Evolutionary conservation across 129 eudicot genomes (phyloP), one percentile per base, ranked within the genome.

Genomic region (Helichrysum umbraculigerum): DNA sequence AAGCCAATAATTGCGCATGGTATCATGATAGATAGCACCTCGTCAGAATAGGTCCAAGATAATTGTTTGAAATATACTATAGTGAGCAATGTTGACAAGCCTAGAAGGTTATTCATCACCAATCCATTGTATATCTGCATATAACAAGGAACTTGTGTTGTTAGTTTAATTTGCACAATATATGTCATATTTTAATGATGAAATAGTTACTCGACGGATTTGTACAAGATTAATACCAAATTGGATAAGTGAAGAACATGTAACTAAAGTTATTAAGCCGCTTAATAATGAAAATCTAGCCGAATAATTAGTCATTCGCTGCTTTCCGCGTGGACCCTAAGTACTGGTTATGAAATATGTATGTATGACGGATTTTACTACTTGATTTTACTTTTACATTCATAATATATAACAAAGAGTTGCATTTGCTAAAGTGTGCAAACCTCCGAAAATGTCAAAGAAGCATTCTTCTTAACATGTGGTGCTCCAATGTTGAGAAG

Each of bases 41-140:
- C 96, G 29, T 79, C 83, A 2, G 96, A 83, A 51, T 82, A 83
- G 64, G 76, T 81, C 84, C 87, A 85, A 4, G 86, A 71, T 71
- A 90, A 58, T 20, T 77, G 84, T n/a, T 83, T 84, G 0, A 81
- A 70, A 59, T 77, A 87, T 30, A 90, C 87, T 4, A 72, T 65
- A 3, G 72, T 60, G 29, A 90, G 71, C 67, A 90, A 74, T 3
- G 84, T 59, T 22, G 76, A 60, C 59, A 90, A 52, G 2, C 92
- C 86, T 6, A 81, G 22, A 64, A 90, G 77, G 63, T 85, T 90
- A 77, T 84, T 81, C 96, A 87, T 87, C 73, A 88, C 79, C 22
- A 90, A 86, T 63, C 82, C 82, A 62, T 81, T 83, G 25, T 85
- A 90, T 39, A 87, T 79, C 96, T 90, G 85, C 66, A 44, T 22